A percentile compares a stretch with the other conserved stretches of the same genome.
Evolutionary conservation across 2,329 filamentous ascomycete genomes (phyloP).

Genomic region (Neonectria faginata): DNA sequence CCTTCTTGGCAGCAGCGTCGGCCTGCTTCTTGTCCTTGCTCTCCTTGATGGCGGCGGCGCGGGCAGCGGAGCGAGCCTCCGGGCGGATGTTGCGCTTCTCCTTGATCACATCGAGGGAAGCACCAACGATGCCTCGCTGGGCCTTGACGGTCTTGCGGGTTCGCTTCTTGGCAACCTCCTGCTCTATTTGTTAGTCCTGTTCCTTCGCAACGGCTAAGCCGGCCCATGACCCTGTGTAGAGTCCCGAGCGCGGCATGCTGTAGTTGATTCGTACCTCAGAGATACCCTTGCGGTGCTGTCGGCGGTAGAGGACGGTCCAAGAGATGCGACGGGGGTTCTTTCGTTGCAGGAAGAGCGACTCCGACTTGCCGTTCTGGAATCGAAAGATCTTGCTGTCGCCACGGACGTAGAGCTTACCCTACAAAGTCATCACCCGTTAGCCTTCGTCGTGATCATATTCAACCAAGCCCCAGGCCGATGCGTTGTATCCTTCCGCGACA

Average conservation of each 20-base stretch:
- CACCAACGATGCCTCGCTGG: constrained; percentile 99
- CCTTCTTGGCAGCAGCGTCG: constrained; percentile 93
- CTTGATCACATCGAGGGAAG: constrained; percentile 99
- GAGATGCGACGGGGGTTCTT: constrained; percentile 99
- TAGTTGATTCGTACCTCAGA: constrained; percentile 83
- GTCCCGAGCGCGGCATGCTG: constrained; percentile 7
- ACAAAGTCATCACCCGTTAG: constrained; percentile 50
- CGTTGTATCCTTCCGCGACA: constrained; percentile 26
- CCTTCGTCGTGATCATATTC: constrained; percentile 33
- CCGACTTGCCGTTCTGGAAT: constrained; percentile 99
- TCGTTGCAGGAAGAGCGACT: constrained; percentile 99
- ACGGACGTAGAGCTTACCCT: constrained; percentile 99
- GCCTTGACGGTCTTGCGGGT: constrained; percentile 97
- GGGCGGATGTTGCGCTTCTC: constrained; percentile 95
- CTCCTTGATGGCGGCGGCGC: constrained; percentile 91
- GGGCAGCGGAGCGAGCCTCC: constrained; percentile 93
- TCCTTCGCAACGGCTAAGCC: constrained; percentile 8
- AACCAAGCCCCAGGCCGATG: constrained; percentile 30
- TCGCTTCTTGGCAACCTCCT: constrained; percentile 99
- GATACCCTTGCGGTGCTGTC: constrained; percentile 99
- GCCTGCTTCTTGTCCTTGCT: constrained; percentile 98
- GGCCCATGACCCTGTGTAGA: constrained; percentile 2
- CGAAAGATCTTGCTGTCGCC: constrained; percentile 99
- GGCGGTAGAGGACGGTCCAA: constrained; percentile 98
- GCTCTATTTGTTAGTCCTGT: constrained; percentile 59